phyloP scores from a whole-genome alignment of 176 grass and related monocot genomes.

The Themeda triandra region DNA sequence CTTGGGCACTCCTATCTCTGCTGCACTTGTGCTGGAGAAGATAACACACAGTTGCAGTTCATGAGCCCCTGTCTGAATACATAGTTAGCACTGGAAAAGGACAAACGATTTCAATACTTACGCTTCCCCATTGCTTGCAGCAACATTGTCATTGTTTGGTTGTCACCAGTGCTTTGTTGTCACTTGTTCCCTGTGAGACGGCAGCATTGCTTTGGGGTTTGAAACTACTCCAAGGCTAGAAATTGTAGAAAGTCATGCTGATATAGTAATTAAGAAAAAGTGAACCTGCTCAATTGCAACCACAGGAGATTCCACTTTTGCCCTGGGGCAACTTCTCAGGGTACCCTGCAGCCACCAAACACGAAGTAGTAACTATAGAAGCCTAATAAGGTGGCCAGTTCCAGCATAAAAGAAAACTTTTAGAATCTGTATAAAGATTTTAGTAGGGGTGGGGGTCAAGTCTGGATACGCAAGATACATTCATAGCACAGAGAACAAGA shows the following conservation, averaged over 20 bases:
- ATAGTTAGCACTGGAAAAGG: neutral
- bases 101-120: conserved; percentile 2
- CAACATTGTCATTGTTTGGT: conserved; percentile 13
- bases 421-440: too few species aligned
- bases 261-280: neutral
- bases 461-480: neutral
- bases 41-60: neutral
- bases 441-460: neutral
- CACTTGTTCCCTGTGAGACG: conserved; percentile 5
- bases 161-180: conserved; percentile 24
- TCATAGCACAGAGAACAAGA: neutral
- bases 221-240: neutral
- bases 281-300: conserved; percentile 54
- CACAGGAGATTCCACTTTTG: conserved; percentile 44
- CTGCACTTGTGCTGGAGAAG: conserved; percentile 21
- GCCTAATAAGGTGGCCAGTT: neutral
- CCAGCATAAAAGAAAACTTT: neutral
- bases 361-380: conserved; percentile 9
- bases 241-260: neutral
- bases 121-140: conserved; percentile 28
- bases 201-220: conserved; percentile 21
- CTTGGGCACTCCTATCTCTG: conserved; percentile 14
- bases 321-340: conserved; percentile 61
- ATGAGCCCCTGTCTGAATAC: neutral
- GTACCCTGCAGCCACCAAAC: conserved; percentile 56